Evolutionary conservation across 1,139 yeast species (phyloP).

Genomic region (Pichiaceae sp.): DNA sequence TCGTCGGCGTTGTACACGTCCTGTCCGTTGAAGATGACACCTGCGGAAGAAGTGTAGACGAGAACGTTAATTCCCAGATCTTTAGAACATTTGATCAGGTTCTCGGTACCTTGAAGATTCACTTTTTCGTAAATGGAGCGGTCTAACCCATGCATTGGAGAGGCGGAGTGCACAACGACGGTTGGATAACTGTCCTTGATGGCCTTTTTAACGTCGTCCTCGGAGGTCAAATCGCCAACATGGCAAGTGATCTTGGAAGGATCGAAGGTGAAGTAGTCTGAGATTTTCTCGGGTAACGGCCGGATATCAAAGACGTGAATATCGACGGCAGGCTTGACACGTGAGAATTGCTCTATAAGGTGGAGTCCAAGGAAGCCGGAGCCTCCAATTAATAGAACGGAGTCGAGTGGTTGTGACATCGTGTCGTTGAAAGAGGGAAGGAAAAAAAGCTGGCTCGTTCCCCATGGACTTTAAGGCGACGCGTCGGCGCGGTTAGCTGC

Average conservation of each 20-base stretch:
- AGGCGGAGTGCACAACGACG: constrained; percentile 90
- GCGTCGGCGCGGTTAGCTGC: no score
- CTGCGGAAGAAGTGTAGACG: constrained; percentile 95
- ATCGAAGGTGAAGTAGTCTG: constrained; percentile 69
- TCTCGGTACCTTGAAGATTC: constrained; percentile 82
- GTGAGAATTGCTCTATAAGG: constrained; percentile 75
- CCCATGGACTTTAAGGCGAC: neutral
- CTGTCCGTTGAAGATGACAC: constrained; percentile 91
- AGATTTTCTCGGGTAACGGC: constrained; percentile 64
- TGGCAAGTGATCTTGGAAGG: constrained; percentile 48
- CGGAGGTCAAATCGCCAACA: constrained; percentile 79
- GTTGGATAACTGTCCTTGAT: constrained; percentile 52
- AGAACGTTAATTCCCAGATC: constrained; percentile 49
- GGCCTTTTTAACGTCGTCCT: constrained; percentile 59
- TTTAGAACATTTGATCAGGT: constrained; percentile 60
- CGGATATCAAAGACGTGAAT: constrained; percentile 89
- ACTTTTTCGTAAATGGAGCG: constrained; percentile 80
- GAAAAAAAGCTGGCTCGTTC: neutral
- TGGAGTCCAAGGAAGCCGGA: constrained; percentile 93
- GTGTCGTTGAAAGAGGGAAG: neutral
- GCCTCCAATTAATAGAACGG: constrained; percentile 86
- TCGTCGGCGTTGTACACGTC: constrained; percentile 91
- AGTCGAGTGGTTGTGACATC: constrained; percentile 24
- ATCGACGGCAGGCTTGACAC: constrained; percentile 55
- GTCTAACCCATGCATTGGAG: constrained; percentile 86